A percentile compares a stretch with the other conserved stretches of the same genome.
phyloP scores from a whole-genome alignment of 2,329 filamentous ascomycete genomes.

The Beauveria medogensis region DNA sequence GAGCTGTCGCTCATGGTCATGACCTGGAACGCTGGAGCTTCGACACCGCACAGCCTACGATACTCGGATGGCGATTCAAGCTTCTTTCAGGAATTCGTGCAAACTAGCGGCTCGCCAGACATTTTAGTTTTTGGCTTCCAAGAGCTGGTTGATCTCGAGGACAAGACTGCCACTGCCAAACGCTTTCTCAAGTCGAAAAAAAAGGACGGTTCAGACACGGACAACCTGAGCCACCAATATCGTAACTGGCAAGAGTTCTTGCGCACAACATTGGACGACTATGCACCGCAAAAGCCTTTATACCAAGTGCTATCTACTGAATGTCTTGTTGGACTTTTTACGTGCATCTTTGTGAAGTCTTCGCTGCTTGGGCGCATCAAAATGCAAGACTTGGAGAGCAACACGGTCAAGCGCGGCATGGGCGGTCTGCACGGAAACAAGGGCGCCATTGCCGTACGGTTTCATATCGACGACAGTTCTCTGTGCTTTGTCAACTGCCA shows the following conservation, averaged over 20 bases:
- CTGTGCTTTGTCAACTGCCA: conserved; percentile 97
- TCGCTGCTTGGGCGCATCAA: conserved; percentile 67
- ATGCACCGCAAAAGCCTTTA: conserved; percentile 65
- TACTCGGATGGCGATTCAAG: conserved; percentile 60
- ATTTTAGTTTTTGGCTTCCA: conserved; percentile 96
- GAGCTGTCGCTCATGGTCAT: conserved; percentile 73
- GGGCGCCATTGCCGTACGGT: conserved; percentile 85
- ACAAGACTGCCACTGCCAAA: conserved; percentile 96
- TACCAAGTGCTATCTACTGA: conserved; percentile 85
- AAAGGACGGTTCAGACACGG: conserved; percentile 68
- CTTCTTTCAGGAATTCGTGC: conserved; percentile 76
- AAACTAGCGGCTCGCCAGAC: conserved; percentile 71
- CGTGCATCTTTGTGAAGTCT: conserved; percentile 87
- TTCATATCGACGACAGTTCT: conserved; percentile 87
- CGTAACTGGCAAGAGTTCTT: conserved; percentile 93
- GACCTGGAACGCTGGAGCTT: conserved; percentile 97
- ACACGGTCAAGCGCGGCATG: conserved; percentile 93
- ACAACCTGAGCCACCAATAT: conserved; percentile 96
- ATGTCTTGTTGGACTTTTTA: conserved; percentile 85
- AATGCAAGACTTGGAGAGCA: conserved; percentile 67
- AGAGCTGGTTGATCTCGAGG: conserved; percentile 94
- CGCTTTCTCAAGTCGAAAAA: conserved; percentile 87
- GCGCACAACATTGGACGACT: conserved; percentile 71
- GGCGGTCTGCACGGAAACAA: conserved; percentile 95
- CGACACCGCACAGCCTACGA: conserved; percentile 75